Conservation (phyloP, 768 basidiomycete species). For the Mycena floridula region DNA sequence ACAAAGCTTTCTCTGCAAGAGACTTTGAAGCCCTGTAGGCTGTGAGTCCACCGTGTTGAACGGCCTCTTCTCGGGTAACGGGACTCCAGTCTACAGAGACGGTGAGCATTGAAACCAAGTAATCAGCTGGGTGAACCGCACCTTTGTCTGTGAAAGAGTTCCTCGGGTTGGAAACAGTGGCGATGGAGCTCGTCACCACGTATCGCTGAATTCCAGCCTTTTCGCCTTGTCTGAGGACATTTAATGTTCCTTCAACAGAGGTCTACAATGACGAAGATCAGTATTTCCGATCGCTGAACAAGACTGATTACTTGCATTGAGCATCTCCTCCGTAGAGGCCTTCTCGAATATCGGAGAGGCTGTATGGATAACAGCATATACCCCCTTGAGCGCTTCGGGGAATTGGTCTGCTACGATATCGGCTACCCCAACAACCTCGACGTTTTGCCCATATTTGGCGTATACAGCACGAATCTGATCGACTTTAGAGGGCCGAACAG, state of each 20-base stretch:
- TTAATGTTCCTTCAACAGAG: constrained; percentile 13
- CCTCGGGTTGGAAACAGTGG: background rate
- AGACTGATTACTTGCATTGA: no score
- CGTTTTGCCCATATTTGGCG: no score
- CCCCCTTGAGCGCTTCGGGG: constrained; percentile 41
- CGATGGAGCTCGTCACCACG: no score
- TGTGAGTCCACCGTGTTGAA: background rate
- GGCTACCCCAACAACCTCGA: constrained; percentile 20
- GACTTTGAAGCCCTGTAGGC: constrained; percentile 19
- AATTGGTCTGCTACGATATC: constrained; percentile 28
- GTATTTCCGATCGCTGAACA: no score
- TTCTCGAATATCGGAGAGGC: constrained; percentile 27
- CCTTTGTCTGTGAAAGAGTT: background rate
- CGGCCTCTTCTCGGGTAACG: no score
- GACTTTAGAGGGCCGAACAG: no score
- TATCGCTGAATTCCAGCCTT: background rate
- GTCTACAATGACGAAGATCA: background rate
- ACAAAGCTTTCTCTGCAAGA: no score
- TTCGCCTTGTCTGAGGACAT: constrained; percentile 9
- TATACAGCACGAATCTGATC: no score
- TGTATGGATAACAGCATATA: constrained; percentile 38
- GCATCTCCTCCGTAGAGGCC: constrained; percentile 9
- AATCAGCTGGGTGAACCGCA: background rate
- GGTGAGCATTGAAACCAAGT: background rate
- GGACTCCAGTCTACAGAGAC: background rate